Evolutionary conservation across 2,329 filamentous ascomycete species (phyloP).

Genomic region (Didymellaceae sp.): DNA sequence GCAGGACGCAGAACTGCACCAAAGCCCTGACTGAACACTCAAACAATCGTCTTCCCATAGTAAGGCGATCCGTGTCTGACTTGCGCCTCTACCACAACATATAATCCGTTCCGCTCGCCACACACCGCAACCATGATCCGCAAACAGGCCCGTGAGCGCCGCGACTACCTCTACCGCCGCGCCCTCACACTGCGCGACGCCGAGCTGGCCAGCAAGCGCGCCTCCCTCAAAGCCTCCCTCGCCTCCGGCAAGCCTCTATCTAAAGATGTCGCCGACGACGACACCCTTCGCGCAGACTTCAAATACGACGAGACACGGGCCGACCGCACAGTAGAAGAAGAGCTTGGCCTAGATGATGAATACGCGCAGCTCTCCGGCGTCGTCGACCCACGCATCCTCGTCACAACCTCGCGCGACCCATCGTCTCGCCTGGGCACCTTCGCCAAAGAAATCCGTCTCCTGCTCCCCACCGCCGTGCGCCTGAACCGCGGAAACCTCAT

Average conservation of each 20-base stretch:
- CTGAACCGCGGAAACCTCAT: conserved; percentile 92
- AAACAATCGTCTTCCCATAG: neutral
- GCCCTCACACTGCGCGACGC: conserved; percentile 80
- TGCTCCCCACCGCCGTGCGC: conserved; percentile 84
- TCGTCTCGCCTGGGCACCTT: conserved; percentile 86
- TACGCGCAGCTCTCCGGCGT: conserved; percentile 91
- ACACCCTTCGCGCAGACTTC: conserved; percentile 81
- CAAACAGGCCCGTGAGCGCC: conserved; percentile 74
- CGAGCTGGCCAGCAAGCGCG: conserved; percentile 89
- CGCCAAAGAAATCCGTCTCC: conserved; percentile 85
- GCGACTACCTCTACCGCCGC: conserved; percentile 82
- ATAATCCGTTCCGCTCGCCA: too few relatives aligned
- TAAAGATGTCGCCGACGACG: conserved; percentile 84
- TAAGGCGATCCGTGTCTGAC: too few relatives aligned
- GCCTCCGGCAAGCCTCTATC: conserved; percentile 89
- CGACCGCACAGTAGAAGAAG: conserved; percentile 70
- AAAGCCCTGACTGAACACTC: neutral
- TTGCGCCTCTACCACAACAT: neutral
- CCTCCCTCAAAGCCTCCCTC: conserved; percentile 83
- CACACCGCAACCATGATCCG: conserved; percentile 29
- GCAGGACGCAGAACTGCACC: neutral
- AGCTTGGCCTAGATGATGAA: conserved; percentile 83
- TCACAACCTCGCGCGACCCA: conserved; percentile 89
- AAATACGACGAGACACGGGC: conserved; percentile 87
- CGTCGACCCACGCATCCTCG: conserved; percentile 84